A percentile compares a stretch with the other conserved stretches of the same genome.
These are phyloP conservation scores for Ceratobasidium papillatum DNA, from an alignment of 1,284 basidiomycete genomes.

Conservation along the genomic window DNA sequence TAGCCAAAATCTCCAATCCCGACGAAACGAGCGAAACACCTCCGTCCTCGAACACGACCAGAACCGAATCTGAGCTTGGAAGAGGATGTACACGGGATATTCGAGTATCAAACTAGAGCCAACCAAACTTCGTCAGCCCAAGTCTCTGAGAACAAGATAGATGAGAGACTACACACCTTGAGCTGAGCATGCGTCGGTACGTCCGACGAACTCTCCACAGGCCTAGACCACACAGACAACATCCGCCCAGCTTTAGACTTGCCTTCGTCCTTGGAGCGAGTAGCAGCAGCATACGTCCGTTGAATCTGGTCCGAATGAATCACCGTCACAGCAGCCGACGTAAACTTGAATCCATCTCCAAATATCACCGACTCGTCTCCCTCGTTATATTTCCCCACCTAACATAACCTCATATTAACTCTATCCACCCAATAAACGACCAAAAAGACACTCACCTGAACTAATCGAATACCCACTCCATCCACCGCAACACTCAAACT, in stretches of 20 bases:
- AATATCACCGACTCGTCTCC: background rate
- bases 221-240: conserved; percentile 8
- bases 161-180: background rate
- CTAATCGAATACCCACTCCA: conserved; percentile 5
- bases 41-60: conserved; percentile 20
- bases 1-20: background rate
- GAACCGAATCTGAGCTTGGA: background rate
- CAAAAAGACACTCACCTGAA: conserved; percentile 10
- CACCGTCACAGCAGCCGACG: background rate
- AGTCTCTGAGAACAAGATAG: background rate
- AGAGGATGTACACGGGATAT: conserved; percentile 13
- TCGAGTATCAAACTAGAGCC: conserved; percentile 7
- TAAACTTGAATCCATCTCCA: conserved; percentile 4
- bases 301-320: conserved; percentile 30
- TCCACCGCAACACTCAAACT: conserved; percentile 12
- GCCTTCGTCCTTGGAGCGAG: background rate
- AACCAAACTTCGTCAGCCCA: background rate
- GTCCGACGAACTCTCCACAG: background rate
- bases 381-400: background rate
- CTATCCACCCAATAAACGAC: background rate
- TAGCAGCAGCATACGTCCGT: conserved; percentile 13
- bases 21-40: conserved; percentile 14
- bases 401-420: background rate
- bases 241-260: background rate
- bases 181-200: background rate